Evolutionary conservation across 2,329 filamentous ascomycete genomes (phyloP).

Genomic region (Juglanconis sp.): DNA sequence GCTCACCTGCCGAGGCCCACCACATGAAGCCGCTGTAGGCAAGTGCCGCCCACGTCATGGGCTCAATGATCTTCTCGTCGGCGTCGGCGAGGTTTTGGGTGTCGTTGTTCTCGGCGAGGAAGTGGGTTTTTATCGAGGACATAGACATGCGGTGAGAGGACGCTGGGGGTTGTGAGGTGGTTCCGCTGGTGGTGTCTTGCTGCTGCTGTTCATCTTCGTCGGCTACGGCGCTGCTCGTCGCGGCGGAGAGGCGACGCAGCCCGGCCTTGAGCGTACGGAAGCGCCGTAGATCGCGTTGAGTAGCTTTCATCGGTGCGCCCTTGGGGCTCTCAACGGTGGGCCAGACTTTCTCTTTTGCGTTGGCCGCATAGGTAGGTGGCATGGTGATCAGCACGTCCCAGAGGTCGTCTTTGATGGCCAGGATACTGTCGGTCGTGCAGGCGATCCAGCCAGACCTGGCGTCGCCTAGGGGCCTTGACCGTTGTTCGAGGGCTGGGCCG

Average conservation of each 20-base stretch:
- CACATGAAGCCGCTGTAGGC: constrained; percentile 84
- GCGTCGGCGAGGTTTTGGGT: constrained; percentile 40
- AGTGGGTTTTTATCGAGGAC: constrained; percentile 9
- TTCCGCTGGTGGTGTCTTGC: background rate
- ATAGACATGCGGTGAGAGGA: constrained; percentile 14
- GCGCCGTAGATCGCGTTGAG: constrained; percentile 82
- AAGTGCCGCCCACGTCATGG: constrained; percentile 66
- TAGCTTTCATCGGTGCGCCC: constrained; percentile 71
- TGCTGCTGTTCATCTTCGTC: constrained; percentile 9
- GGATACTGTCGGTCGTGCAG: constrained; percentile 91
- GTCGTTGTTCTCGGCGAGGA: constrained; percentile 30
- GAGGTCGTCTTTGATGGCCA: constrained; percentile 79
- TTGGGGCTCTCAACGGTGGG: constrained; percentile 69
- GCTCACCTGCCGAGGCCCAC: constrained; percentile 83
- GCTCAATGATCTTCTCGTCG: constrained; percentile 58
- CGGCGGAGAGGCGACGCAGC: constrained; percentile 46
- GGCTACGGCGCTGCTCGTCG: constrained; percentile 18
- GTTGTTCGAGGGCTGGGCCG: constrained; percentile 19
- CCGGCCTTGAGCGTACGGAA: constrained; percentile 68
- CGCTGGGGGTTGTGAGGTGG: constrained; percentile 8
- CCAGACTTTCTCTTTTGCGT: constrained; percentile 64
- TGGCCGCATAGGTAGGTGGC: constrained; percentile 58
- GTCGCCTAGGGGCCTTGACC: constrained; percentile 37
- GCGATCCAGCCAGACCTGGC: constrained; percentile 76
- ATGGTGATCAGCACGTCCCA: constrained; percentile 89